Percentiles rank a stretch among this genome's conserved stretches.
These are phyloP conservation scores for Millerago galiae DNA, from an alignment of 805 yeast species.

Conservation along the genomic window DNA sequence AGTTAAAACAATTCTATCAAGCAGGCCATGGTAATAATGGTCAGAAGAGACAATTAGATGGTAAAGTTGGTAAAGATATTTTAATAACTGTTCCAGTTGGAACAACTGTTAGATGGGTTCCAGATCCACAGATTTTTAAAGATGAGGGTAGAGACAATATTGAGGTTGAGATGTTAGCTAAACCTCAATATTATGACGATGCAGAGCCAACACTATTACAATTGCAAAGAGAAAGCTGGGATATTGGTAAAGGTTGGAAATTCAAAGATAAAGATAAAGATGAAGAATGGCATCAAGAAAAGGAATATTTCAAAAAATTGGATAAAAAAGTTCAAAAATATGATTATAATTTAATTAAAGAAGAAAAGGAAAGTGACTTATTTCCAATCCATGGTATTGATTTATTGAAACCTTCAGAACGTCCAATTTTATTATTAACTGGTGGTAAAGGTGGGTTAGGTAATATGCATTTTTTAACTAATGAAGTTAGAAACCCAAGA, in stretches of 20 bases:
- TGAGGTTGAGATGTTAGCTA: slow-evolving; percentile 30
- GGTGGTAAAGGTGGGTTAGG: slow-evolving; percentile 97
- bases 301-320: slow-evolving; percentile 61
- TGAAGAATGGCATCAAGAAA: slow-evolving; percentile 58
- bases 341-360: slow-evolving; percentile 51
- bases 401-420: slow-evolving; percentile 48
- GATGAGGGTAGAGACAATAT: slow-evolving; percentile 16
- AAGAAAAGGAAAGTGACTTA: slow-evolving; percentile 57
- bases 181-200: slow-evolving; percentile 20
- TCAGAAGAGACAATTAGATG: slow-evolving; percentile 71
- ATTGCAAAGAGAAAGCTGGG: slow-evolving; percentile 53
- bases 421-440: slow-evolving; percentile 61
- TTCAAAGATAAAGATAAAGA: slow-evolving; percentile 63
- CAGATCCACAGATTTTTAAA: slow-evolving; percentile 51
- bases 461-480: slow-evolving; percentile 88
- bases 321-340: slow-evolving; percentile 56
- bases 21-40: slow-evolving; percentile 76
- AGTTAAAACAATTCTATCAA: slow-evolving; percentile 55
- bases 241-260: slow-evolving; percentile 81
- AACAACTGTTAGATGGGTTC: slow-evolving; percentile 79
- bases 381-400: slow-evolving; percentile 85
- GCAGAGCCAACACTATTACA: slow-evolving; percentile 43
- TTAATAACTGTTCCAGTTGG: slow-evolving; percentile 88
- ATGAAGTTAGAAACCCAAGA: slow-evolving; percentile 80
- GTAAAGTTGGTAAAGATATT: slow-evolving; percentile 75